phyloP scores from a whole-genome alignment of 2,329 filamentous ascomycete genomes.

The Fusarium piperis region DNA sequence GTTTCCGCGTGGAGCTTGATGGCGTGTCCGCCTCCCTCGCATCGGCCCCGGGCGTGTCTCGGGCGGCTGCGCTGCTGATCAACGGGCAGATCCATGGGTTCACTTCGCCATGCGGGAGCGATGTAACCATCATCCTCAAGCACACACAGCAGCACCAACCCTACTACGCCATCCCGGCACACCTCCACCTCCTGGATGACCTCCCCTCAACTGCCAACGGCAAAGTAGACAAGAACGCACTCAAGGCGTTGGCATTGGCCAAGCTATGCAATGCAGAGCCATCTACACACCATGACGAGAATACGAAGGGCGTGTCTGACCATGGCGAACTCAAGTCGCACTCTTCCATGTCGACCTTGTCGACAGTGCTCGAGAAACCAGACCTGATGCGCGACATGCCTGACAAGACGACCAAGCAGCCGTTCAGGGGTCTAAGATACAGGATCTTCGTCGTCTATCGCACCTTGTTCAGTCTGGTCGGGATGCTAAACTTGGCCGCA shows the following conservation, averaged over 20 bases:
- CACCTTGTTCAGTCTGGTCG: constrained; percentile 63
- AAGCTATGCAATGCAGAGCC: constrained; percentile 1
- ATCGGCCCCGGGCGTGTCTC: constrained; percentile 56
- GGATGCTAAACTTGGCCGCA: constrained; percentile 60
- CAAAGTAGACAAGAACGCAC: constrained; percentile 63
- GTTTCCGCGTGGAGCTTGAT: constrained; percentile 69
- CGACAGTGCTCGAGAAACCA: constrained; percentile 42
- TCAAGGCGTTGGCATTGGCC: constrained; percentile 48
- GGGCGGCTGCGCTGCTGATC: constrained; percentile 59
- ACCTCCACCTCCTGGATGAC: constrained; percentile 53
- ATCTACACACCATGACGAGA: constrained; percentile 11
- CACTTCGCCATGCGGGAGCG: constrained; percentile 50
- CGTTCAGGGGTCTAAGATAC: constrained; percentile 53
- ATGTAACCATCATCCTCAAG: constrained; percentile 50
- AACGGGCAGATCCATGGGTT: constrained; percentile 62
- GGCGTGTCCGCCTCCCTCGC: constrained; percentile 63
- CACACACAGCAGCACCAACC: constrained; percentile 57
- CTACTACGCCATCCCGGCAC: constrained; percentile 64
- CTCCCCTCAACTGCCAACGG: constrained; percentile 65
- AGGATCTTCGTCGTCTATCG: constrained; percentile 64
- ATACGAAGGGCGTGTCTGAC: background rate
- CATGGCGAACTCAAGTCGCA: constrained; percentile 44
- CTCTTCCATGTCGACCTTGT: constrained; percentile 45
- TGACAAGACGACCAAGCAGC: constrained; percentile 52
- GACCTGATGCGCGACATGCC: constrained; percentile 49